Evolutionary conservation across 306 rosid genomes (phyloP).

Genomic region (Prinsepia uniflora): DNA sequence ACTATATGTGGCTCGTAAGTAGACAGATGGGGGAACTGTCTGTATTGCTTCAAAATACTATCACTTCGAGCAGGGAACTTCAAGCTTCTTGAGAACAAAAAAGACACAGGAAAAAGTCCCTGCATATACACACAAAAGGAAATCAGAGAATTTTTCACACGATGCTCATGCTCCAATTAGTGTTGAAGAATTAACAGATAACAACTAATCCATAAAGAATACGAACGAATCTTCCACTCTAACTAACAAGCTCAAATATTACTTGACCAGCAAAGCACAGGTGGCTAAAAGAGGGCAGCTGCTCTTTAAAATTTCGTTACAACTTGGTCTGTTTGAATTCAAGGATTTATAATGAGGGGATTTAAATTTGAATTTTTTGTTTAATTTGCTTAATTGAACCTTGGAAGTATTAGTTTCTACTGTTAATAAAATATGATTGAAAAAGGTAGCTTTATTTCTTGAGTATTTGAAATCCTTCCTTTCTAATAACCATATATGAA

Average conservation of each 20-base stretch:
- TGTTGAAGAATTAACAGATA: not conserved
- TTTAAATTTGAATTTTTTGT: not conserved
- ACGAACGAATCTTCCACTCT: not conserved
- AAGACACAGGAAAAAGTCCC: conserved; percentile 84
- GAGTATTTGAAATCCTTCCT: no score
- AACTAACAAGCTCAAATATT: not conserved
- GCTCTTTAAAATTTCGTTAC: not conserved
- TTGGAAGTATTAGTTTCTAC: not conserved
- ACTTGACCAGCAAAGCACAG: not conserved
- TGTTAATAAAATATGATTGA: no score
- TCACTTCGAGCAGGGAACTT: conserved; percentile 61
- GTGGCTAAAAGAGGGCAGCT: not conserved
- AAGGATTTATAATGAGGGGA: not conserved
- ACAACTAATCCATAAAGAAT: not conserved
- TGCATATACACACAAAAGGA: conserved; percentile 33
- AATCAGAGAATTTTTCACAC: conserved; percentile 22
- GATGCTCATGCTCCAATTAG: not conserved
- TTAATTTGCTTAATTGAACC: not conserved
- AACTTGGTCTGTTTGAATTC: not conserved
- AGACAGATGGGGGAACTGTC: conserved; percentile 53
- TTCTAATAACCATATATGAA: not conserved
- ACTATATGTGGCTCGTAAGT: conserved; percentile 38
- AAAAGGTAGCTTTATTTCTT: not conserved
- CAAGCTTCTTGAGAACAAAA: conserved; percentile 74
- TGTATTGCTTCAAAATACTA: conserved; percentile 49